These are phyloP conservation scores for Mycena leptocephala DNA, from an alignment of 768 basidiomycete species.

Conservation along the genomic window DNA sequence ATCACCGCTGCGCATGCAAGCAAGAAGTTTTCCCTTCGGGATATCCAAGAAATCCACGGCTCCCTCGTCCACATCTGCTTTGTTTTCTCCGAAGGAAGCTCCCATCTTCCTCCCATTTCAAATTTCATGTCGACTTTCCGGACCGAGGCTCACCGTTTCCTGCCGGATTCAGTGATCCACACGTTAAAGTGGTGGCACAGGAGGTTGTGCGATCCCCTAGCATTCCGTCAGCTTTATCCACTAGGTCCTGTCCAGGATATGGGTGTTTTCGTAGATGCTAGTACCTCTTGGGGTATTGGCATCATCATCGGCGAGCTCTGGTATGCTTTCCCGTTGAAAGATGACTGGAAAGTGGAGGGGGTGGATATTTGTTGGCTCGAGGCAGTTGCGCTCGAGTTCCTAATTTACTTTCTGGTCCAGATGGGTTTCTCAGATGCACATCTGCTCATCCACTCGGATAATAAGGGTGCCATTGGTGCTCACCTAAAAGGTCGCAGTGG, in stretches of 20 bases:
- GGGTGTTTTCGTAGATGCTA: neutral
- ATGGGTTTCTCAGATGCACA: slow-evolving; percentile 19
- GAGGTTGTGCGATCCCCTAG: too few species aligned
- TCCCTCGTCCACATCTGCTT: slow-evolving; percentile 10
- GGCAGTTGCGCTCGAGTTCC: slow-evolving; percentile 24
- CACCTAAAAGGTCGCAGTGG: neutral
- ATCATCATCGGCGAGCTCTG: neutral
- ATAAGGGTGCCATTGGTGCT: slow-evolving; percentile 25
- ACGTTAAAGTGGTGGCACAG: too few species aligned
- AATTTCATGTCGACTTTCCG: slow-evolving; percentile 18
- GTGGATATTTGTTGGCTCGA: slow-evolving; percentile 48
- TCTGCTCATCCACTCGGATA: slow-evolving; percentile 22
- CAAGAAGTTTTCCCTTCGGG: neutral
- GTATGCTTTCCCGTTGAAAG: neutral
- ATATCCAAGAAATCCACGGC: slow-evolving; percentile 13
- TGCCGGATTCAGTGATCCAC: too few species aligned
- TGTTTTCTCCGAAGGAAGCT: neutral
- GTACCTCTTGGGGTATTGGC: neutral
- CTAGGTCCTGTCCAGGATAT: neutral
- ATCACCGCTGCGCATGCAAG: neutral
- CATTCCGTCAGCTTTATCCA: neutral
- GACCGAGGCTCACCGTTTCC: too few species aligned
- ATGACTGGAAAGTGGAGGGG: too few species aligned
- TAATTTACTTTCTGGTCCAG: slow-evolving; percentile 12
- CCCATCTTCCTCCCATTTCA: slow-evolving; percentile 9